Conservation (phyloP, 164 flowering plant genomes). For the Annona cherimola region DNA sequence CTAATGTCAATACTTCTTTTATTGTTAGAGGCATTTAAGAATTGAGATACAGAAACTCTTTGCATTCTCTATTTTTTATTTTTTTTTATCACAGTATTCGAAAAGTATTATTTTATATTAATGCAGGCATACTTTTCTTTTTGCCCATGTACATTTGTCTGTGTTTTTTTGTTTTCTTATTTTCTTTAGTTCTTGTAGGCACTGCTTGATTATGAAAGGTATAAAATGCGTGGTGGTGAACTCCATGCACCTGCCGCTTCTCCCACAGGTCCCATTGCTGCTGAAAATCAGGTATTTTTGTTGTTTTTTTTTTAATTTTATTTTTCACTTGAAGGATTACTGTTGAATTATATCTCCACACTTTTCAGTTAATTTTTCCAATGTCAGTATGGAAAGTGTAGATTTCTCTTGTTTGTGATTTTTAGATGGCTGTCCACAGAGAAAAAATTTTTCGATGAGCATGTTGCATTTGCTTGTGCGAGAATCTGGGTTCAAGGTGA, state of each 20-base stretch:
- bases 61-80: no score
- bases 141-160: neutral
- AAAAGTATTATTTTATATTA: no score
- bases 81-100: no score
- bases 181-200: conserved; percentile 36
- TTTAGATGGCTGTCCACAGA: no score
- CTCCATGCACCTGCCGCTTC: conserved; percentile 35
- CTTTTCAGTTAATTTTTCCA: neutral
- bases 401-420: neutral
- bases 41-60: no score
- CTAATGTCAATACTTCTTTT: no score
- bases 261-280: conserved; percentile 29
- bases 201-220: conserved; percentile 75
- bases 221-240: conserved; percentile 52
- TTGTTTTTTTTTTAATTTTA: neutral
- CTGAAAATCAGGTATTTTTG: conserved; percentile 48
- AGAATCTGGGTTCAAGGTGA: no score
- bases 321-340: neutral
- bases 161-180: neutral
- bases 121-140: no score
- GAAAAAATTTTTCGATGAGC: no score
- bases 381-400: neutral
- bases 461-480: no score
- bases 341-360: neutral
- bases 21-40: no score